Evolutionary conservation across 1,284 basidiomycete species (phyloP).

Genomic region (Ceratobasidium sp.): DNA sequence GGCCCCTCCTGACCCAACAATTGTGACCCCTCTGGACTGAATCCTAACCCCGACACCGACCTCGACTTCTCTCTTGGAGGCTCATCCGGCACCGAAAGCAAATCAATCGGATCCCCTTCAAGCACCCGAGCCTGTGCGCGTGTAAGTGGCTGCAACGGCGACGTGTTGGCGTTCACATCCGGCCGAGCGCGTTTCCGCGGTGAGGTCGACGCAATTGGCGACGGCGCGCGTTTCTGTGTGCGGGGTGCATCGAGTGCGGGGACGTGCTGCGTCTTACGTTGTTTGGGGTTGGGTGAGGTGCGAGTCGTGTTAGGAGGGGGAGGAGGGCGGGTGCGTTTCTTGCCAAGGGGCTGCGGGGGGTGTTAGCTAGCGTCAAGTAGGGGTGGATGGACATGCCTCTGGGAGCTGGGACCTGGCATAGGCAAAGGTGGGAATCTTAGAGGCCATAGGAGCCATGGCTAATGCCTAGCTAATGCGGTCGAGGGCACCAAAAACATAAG

Average conservation of each 20-base stretch:
- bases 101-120: no score
- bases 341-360: no score
- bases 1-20: background rate
- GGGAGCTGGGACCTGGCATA: no score
- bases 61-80: no score
- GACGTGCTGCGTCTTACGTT: constrained; percentile 5
- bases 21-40: background rate
- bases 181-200: constrained; percentile 17
- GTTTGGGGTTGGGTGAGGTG: constrained; percentile 28
- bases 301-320: background rate
- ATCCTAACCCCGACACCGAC: constrained; percentile 14
- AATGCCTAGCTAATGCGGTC: background rate
- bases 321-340: background rate
- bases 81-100: no score
- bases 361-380: no score
- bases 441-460: no score
- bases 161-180: no score
- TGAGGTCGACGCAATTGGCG: background rate
- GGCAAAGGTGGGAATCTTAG: no score
- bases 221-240: constrained; percentile 8
- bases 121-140: no score
- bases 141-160: no score
- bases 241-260: background rate
- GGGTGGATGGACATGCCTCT: no score
- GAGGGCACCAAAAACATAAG: background rate